Evolutionary conservation across 208 protist species (phyloP), one percentile per base, ranked within the genome.

Genomic region (Kentomonas sorsogonicus): DNA sequence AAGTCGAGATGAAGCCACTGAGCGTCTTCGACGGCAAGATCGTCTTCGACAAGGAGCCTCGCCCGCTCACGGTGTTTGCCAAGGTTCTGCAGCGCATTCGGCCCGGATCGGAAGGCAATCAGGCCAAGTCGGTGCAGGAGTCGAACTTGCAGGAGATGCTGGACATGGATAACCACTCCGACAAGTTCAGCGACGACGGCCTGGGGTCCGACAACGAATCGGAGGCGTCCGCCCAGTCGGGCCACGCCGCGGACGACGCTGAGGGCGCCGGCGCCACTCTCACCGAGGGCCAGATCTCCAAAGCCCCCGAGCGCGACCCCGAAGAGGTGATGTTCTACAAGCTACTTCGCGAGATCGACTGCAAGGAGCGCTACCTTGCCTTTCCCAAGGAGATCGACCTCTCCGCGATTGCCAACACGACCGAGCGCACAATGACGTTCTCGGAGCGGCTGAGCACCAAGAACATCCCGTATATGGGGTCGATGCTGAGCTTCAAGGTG

Each of bases 371-470:
- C 43, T 74, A 72, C 45, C 55, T 79, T 34, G 57, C 57, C 41
- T 79, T 75, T 63, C 73, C 73, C 36, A 67, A 69, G 48, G 33
- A 52, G 20, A 74, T 79, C 47, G 73, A 79, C 57, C 36, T 79
- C 15, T 48, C 62, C 20, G 60, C 55, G 20, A 59, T 72, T 11
- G 68, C 67, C 43, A 79, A 79, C 68, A 74, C 68, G 15, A 63
- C 60, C 40, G 57, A 48, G 36, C 71, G 72, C 64, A 36, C 48
- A 22, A 18, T 44, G 27, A 20, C 38, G 26, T 79, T 51, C 64
- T 69, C 60, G 46, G 73, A 79, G 47, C 68, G 66, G 29, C 44
- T 79, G 30, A 52, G 57, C 54, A 69, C 64, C 68, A 74, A 74
- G 53, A 66, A 52, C 48, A 64, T 58, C 22, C 45, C 52, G 18